Conservation (phyloP, 1,284 basidiomycete species). For the Malassezia globosa region DNA sequence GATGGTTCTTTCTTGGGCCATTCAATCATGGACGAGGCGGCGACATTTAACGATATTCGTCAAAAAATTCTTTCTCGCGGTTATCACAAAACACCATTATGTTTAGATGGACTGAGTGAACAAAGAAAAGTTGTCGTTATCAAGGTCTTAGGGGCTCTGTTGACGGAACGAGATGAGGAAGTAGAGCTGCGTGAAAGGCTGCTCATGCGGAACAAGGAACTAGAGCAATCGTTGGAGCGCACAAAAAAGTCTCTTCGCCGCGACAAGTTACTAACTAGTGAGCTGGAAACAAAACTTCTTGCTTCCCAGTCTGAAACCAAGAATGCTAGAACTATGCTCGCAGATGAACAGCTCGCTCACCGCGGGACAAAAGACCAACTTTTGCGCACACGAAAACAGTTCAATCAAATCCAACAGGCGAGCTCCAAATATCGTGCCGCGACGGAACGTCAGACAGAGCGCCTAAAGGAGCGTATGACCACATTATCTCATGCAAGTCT, state of each 20-base stretch:
- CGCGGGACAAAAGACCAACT: slow-evolving; percentile 12
- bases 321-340: slow-evolving; percentile 10
- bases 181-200: slow-evolving; percentile 13
- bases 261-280: not conserved
- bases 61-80: slow-evolving; percentile 6
- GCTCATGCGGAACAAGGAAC: slow-evolving; percentile 11
- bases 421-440: slow-evolving; percentile 9
- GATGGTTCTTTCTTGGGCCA: too few relatives aligned
- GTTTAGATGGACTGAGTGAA: slow-evolving; percentile 3
- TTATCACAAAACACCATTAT: not conserved
- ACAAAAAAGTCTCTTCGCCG: slow-evolving; percentile 4
- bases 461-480: slow-evolving; percentile 14
- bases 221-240: slow-evolving; percentile 10
- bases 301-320: slow-evolving; percentile 6
- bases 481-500: slow-evolving; percentile 3
- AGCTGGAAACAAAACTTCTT: slow-evolving; percentile 9
- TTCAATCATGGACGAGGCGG: too few relatives aligned
- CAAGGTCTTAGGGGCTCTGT: slow-evolving; percentile 9
- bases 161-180: slow-evolving; percentile 19
- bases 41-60: slow-evolving; percentile 11
- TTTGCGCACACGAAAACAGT: slow-evolving; percentile 3
- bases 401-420: slow-evolving; percentile 8
- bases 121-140: not conserved
- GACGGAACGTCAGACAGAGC: slow-evolving; percentile 12
- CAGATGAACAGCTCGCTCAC: slow-evolving; percentile 9